These are phyloP conservation scores for Linnemannia zychae DNA, from an alignment of 192 early-diverging fungal genomes.

Conservation along the genomic window DNA sequence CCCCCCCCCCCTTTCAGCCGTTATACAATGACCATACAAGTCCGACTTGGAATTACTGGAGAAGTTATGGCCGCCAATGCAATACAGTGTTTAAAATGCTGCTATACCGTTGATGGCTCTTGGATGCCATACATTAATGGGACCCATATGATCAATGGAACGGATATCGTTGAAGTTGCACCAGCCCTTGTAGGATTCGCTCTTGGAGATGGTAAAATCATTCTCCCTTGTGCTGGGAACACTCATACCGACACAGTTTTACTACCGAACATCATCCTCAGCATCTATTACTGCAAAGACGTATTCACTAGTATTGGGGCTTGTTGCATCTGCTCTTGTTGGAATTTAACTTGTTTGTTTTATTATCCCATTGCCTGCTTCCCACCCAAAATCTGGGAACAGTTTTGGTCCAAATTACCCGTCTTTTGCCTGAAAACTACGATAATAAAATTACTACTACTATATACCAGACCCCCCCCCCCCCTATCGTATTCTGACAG, in stretches of 20 bases:
- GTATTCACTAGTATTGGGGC: slow-evolving; percentile 19
- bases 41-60: slow-evolving; percentile 11
- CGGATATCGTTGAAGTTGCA: slow-evolving; percentile 9
- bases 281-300: slow-evolving; percentile 17
- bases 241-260: slow-evolving; percentile 19
- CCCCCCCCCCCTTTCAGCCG: slow-evolving; percentile 12
- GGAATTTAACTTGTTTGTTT: slow-evolving; percentile 17
- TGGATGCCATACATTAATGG: slow-evolving; percentile 18
- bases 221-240: slow-evolving; percentile 30
- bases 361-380: no score
- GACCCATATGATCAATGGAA: slow-evolving; percentile 24
- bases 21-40: slow-evolving; percentile 28
- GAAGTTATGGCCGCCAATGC: slow-evolving; percentile 19
- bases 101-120: slow-evolving; percentile 1
- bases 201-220: slow-evolving; percentile 29
- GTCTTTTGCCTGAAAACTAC: no score
- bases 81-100: neutral
- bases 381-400: no score
- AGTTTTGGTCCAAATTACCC: no score
- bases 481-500: no score
- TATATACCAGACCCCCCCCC: no score
- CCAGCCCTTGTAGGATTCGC: slow-evolving; percentile 17
- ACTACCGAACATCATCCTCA: slow-evolving; percentile 24
- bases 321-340: slow-evolving; percentile 32
- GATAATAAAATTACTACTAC: no score